phyloP scores from a whole-genome alignment of 768 basidiomycete species.

The Pulveroboletus sp. region DNA sequence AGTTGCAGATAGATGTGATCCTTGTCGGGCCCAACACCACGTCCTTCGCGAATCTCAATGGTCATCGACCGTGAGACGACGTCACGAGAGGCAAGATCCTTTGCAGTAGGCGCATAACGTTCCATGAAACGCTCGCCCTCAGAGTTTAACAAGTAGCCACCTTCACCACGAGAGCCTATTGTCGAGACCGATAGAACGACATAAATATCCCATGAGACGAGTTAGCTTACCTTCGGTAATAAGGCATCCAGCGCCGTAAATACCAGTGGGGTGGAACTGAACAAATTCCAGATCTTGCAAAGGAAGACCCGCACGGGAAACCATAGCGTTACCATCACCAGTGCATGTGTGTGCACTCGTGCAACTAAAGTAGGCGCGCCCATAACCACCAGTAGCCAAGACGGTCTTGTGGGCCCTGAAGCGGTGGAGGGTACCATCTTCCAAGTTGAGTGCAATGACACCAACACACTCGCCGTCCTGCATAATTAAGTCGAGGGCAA shows the following conservation, averaged over 20 bases:
- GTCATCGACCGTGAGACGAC: slow-evolving; percentile 99
- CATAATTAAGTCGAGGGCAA: slow-evolving; percentile 99
- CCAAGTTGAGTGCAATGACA: slow-evolving; percentile 99
- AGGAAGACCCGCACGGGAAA: slow-evolving; percentile 91
- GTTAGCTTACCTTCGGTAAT: slow-evolving; percentile 83
- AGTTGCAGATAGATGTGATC: slow-evolving; percentile 97
- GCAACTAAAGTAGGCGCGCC: slow-evolving; percentile 97
- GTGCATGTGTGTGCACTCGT: slow-evolving; percentile 99
- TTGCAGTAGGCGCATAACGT: slow-evolving; percentile 97
- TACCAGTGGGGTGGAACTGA: slow-evolving; percentile 99
- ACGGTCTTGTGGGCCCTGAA: slow-evolving; percentile 99
- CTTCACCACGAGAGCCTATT: slow-evolving; percentile 94
- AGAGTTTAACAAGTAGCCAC: slow-evolving; percentile 96
- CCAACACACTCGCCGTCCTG: slow-evolving; percentile 98
- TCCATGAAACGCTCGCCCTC: slow-evolving; percentile 99
- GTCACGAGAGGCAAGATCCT: slow-evolving; percentile 98
- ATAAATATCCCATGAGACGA: neutral
- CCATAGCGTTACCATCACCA: slow-evolving; percentile 99
- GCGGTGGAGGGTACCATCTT: slow-evolving; percentile 97
- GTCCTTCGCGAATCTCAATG: slow-evolving; percentile 95
- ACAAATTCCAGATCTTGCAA: slow-evolving; percentile 98
- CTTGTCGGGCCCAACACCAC: slow-evolving; percentile 97
- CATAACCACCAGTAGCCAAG: slow-evolving; percentile 96
- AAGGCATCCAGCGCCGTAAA: slow-evolving; percentile 97
- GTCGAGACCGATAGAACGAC: neutral